Base-by-base conservation (phyloP, 2,329 filamentous ascomycete genomes). In the Blumeria hordei region DNA sequence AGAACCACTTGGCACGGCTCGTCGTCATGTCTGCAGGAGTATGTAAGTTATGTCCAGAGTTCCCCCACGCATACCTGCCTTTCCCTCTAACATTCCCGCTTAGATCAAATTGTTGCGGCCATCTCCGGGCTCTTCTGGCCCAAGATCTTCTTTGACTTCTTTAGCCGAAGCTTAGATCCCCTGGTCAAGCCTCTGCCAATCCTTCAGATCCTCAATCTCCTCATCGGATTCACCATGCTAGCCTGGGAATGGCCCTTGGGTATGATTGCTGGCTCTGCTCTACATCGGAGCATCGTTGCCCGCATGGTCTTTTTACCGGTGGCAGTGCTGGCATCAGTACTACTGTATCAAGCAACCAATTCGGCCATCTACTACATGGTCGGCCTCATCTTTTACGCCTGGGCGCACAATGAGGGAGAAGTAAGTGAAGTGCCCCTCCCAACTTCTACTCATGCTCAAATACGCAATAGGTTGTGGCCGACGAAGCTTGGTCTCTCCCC, bases 1-100 rank as follows among this genome's bases (percentile, higher is more conserved):
- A 98, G 77, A 96, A 96, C 73, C 92, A 98, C 74, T 94, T 87
- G 87, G 92, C 88, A 62, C 83, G 92, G 58, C 81, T 98, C 64
- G 92, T 98, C 66, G 77, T 94, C 69, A 73, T 98, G 67, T 86
- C 85, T 33, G 87, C 92, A 39, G 83, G 86, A 63, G 62, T 63
- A 56, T 73, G 71, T 73, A 69, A 36, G 71, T 62, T 50, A 56
- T 44, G 57, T 44, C 43, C 10, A 43, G 16, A 16, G 37, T 34
- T 12, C 34, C 59, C 53, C 55, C 47, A 55, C 55, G 39, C 55
- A 53, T 58, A 54, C 57, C 16, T 49, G 2, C 45, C 16, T 41
- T 55, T 32, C 14, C 14, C 3, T 8, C 44, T 7, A 53, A 53
- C 9, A 53, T 37, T 43, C 39, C 14, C 28, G 37, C 47, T 41